These are phyloP conservation scores for Thelonectria olida DNA, from an alignment of 2,329 filamentous ascomycete species.

Conservation along the genomic window DNA sequence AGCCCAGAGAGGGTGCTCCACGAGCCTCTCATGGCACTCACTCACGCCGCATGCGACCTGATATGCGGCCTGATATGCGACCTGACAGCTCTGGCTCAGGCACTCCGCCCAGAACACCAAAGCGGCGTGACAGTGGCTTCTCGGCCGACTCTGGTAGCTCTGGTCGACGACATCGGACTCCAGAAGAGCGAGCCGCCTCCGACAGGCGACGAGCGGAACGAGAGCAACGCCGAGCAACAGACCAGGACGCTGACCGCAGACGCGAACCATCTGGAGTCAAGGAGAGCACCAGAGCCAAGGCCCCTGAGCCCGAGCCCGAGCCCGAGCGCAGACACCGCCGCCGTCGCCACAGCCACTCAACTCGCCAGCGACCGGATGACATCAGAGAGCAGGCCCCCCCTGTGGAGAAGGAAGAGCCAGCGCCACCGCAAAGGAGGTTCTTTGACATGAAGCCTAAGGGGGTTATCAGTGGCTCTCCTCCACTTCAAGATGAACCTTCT, in stretches of 20 bases:
- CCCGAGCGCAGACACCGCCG: slow-evolving; percentile 47
- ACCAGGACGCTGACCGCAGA: slow-evolving; percentile 35
- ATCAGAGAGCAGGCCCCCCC: slow-evolving; percentile 42
- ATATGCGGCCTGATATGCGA: slow-evolving; percentile 17
- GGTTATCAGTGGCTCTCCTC: slow-evolving; percentile 38
- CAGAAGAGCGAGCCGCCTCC: slow-evolving; percentile 60
- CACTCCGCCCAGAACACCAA: slow-evolving; percentile 51
- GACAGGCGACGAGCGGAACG: slow-evolving; percentile 52
- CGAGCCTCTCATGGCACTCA: slow-evolving; percentile 40
- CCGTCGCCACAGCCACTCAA: slow-evolving; percentile 53
- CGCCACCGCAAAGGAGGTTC: slow-evolving; percentile 49
- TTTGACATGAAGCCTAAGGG: slow-evolving; percentile 53
- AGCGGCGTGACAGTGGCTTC: slow-evolving; percentile 57
- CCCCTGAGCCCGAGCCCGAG: slow-evolving; percentile 19
- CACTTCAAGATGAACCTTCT: slow-evolving; percentile 35
- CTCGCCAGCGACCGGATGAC: slow-evolving; percentile 43
- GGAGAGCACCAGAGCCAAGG: slow-evolving; percentile 41
- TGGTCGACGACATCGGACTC: slow-evolving; percentile 50
- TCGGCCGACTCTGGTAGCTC: slow-evolving; percentile 51
- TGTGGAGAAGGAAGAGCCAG: slow-evolving; percentile 32
- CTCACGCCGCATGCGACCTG: slow-evolving; percentile 48
- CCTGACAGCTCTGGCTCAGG: slow-evolving; percentile 49
- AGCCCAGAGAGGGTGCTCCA: slow-evolving; percentile 30
- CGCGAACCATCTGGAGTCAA: slow-evolving; percentile 27
- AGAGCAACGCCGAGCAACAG: slow-evolving; percentile 34